Percentiles rank a stretch among this genome's conserved stretches.
phyloP scores from a whole-genome alignment of 2,329 filamentous ascomycete species.

The Xylariaceae sp. region DNA sequence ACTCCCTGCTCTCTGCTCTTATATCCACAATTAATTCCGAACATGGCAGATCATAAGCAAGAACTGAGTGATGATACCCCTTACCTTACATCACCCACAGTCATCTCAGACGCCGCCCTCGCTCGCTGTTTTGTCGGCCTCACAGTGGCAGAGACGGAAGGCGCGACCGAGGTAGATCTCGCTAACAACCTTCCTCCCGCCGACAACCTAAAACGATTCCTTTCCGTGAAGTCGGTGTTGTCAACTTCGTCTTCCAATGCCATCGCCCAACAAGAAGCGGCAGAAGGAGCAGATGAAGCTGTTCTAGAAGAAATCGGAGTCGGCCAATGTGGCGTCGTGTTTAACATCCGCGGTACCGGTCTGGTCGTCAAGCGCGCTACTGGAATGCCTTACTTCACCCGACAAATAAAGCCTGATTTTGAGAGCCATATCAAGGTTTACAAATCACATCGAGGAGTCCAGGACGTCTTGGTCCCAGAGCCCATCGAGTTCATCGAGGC shows the following conservation, averaged over 20 bases:
- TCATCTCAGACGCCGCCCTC: too few relatives aligned
- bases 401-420: background rate
- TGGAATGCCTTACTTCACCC: background rate
- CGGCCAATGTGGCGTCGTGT: slow-evolving; percentile 1
- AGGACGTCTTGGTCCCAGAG: background rate
- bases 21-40: too few relatives aligned
- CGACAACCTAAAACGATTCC: background rate
- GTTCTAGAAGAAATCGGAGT: background rate
- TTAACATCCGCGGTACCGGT: slow-evolving; percentile 1
- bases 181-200: background rate
- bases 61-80: too few relatives aligned
- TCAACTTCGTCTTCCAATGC: background rate
- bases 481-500: background rate
- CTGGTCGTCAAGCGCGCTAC: slow-evolving; percentile 1
- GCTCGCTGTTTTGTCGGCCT: too few relatives aligned
- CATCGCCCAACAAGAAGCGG: background rate
- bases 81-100: too few relatives aligned
- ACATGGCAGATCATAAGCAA: too few relatives aligned
- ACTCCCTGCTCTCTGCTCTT: too few relatives aligned
- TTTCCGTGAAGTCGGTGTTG: background rate
- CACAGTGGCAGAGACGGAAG: too few relatives aligned
- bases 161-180: too few relatives aligned
- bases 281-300: background rate
- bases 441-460: background rate
- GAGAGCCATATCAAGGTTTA: background rate